These are phyloP conservation scores for Salvia sclarea DNA, from an alignment of 305 asterid genomes.

Conservation along the genomic window DNA sequence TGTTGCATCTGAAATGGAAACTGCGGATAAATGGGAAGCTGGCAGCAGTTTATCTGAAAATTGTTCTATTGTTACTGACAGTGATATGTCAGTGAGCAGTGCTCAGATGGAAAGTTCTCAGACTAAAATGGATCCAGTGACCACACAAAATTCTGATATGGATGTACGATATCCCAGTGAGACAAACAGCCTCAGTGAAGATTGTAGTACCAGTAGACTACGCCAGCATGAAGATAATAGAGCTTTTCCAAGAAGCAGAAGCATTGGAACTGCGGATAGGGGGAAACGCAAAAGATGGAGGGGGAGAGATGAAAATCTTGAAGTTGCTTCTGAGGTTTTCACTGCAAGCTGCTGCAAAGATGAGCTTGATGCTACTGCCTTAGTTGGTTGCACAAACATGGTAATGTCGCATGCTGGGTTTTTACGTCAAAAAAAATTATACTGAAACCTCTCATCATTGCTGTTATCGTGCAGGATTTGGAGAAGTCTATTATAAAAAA, in stretches of 20 bases:
- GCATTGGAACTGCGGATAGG: slow-evolving; percentile 60
- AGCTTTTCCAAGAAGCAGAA: slow-evolving; percentile 56
- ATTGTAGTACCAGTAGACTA: slow-evolving; percentile 78
- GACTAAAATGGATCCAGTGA: slow-evolving; percentile 41
- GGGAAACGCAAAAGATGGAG: slow-evolving; percentile 95
- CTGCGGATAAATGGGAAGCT: slow-evolving; percentile 46
- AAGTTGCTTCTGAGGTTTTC: slow-evolving; percentile 44
- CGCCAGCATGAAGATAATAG: slow-evolving; percentile 49
- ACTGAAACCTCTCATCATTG: slow-evolving; percentile 18
- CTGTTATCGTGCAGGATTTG: slow-evolving; percentile 53
- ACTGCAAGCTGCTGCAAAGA: slow-evolving; percentile 50
- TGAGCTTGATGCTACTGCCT: slow-evolving; percentile 45
- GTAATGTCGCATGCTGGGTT: slow-evolving; percentile 32
- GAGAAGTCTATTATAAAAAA: slow-evolving; percentile 42
- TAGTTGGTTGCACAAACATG: slow-evolving; percentile 34
- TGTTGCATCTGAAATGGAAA: slow-evolving; percentile 36
- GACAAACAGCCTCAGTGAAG: slow-evolving; percentile 50
- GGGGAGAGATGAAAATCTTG: slow-evolving; percentile 71
- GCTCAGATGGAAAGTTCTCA: slow-evolving; percentile 47
- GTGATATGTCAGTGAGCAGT: slow-evolving; percentile 53
- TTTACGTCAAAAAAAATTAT: slow-evolving; percentile 7
- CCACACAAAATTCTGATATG: slow-evolving; percentile 48
- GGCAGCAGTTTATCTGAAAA: slow-evolving; percentile 53
- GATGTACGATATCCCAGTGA: slow-evolving; percentile 68
- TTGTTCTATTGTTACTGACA: slow-evolving; percentile 51